A percentile compares a stretch with the other conserved stretches of the same genome.
These are phyloP conservation scores for Pisolithus microcarpus DNA, from an alignment of 768 basidiomycete species.

Conservation along the genomic window DNA sequence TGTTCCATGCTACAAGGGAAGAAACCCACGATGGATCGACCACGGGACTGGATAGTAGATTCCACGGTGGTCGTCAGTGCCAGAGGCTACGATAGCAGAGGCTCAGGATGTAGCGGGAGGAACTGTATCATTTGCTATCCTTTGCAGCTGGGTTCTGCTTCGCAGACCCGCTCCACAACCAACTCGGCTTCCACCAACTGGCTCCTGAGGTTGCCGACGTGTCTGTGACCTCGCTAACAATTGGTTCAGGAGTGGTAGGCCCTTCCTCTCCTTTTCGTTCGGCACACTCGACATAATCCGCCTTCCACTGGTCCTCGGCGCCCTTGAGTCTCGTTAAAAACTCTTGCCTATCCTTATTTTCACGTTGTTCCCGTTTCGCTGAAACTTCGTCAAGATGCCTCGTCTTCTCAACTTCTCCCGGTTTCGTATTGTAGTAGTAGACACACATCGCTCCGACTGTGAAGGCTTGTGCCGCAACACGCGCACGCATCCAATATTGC, in stretches of 20 bases:
- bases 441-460: conserved; percentile 61
- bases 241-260: neutral
- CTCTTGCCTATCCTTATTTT: conserved; percentile 41
- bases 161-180: conserved; percentile 5
- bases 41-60: no score
- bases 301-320: conserved; percentile 44
- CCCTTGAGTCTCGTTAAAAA: conserved; percentile 53
- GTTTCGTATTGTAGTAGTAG: conserved; percentile 22
- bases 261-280: neutral
- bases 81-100: no score
- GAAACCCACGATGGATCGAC: no score
- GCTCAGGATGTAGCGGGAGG: no score
- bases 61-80: no score
- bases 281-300: neutral
- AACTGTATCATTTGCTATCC: neutral
- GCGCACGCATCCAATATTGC: conserved; percentile 73
- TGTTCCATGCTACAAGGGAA: no score
- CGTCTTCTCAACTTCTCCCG: conserved; percentile 20
- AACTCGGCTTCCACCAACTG: conserved; percentile 9
- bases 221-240: neutral
- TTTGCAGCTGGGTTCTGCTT: neutral
- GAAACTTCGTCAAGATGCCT: conserved; percentile 23
- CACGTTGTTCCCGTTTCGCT: conserved; percentile 26
- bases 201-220: neutral
- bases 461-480: conserved; percentile 66